Evolutionary conservation across 805 yeast genomes (phyloP), one percentile per base, ranked within the genome.

Genomic region (Pachysolen tannophilus): DNA sequence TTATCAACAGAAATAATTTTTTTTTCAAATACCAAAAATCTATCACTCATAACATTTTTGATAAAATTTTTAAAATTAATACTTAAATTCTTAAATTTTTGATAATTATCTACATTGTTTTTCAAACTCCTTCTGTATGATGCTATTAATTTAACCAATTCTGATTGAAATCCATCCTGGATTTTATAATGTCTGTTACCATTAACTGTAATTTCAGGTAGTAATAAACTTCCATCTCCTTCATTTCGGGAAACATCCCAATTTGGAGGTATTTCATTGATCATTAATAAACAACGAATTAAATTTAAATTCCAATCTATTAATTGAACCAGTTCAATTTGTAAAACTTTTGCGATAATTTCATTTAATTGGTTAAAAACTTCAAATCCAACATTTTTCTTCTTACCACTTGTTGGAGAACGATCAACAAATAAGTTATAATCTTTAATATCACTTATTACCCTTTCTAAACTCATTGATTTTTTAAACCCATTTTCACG

Each of bases 231-330:
- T 6, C 26, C 28, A 14, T 26, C 34, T 8, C 29, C 33, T 7
- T 20, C 5, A 7, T 30, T 18, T 14, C 30, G 13, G 17, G 27
- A 21, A 5, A 18, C 15, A 14, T 18, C 15, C 40, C 40, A 37
- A 5, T 26, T 8, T 6, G 31, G 32, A 7, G 38, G 43, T 20
- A 33, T 18, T 26, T 30, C 34, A 28, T 56, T 58, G 24, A 69
- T 46, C 31, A 70, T 60, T 25, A 70, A 55, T 41, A 67, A 60
- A 33, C 72, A 65, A 32, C 77, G 50, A 13, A 74, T 62, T 28
- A 69, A 65, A 43, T 70, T 70, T 33, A 70, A 53, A 45, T 69
- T 69, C 76, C 76, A 70, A 45, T 69, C 76, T 9, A 70, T 57
- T 10, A 70, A 13, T 38, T 33, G 33, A 29, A 36, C 20, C 20